Evolutionary conservation across 192 early-diverging fungal genomes (phyloP).

Genomic region (Mortierella hygrophila): DNA sequence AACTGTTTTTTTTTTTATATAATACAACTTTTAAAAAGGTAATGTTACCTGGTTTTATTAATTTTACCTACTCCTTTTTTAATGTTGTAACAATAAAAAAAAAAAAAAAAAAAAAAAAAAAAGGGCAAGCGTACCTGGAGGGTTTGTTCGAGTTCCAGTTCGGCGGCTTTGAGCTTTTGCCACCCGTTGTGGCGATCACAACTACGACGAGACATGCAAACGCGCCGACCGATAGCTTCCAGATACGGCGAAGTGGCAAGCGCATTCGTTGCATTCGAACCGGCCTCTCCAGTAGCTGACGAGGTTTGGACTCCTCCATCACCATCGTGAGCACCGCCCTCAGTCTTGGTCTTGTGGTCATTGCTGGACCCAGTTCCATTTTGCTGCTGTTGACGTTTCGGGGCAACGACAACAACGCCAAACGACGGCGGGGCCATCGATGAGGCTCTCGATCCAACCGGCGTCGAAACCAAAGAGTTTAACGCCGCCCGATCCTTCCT

Average conservation of each 20-base stretch:
- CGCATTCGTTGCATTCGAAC: background rate
- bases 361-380: background rate
- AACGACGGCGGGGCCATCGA: slow-evolving; percentile 39
- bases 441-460: slow-evolving; percentile 36
- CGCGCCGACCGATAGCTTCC: slow-evolving; percentile 27
- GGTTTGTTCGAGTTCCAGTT: slow-evolving; percentile 59
- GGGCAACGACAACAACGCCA: slow-evolving; percentile 31
- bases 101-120: slow-evolving; percentile 9
- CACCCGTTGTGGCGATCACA: slow-evolving; percentile 64
- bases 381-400: slow-evolving; percentile 19
- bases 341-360: background rate
- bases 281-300: background rate
- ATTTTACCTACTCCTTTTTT: too few relatives aligned
- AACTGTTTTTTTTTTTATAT: too few relatives aligned
- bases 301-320: background rate
- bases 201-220: slow-evolving; percentile 53
- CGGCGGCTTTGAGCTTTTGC: slow-evolving; percentile 59
- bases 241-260: background rate
- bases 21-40: too few relatives aligned
- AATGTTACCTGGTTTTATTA: too few relatives aligned
- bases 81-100: too few relatives aligned
- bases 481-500: slow-evolving; percentile 21
- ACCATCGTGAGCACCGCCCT: background rate
- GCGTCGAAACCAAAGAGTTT: slow-evolving; percentile 16
- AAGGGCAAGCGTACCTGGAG: slow-evolving; percentile 35